Base-by-base conservation (phyloP, 352 stramenopile genomes). In the Pythium monospermum region DNA sequence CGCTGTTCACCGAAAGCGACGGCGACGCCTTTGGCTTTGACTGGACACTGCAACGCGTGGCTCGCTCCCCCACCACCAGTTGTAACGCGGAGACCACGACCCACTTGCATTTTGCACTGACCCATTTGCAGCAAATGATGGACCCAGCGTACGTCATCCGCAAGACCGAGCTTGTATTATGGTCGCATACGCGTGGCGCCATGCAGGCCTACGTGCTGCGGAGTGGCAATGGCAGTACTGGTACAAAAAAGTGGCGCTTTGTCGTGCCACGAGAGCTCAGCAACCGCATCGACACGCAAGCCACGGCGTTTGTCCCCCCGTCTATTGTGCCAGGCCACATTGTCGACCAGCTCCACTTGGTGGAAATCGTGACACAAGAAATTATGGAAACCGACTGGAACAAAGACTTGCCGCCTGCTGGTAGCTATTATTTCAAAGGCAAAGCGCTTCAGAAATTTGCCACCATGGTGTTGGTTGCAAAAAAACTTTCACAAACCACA, bases 391-490 rank as follows among this genome's bases (percentile, higher is more conserved):
- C 64, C n/a, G 62, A 85, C 27, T 93, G 82, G 82, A 55, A 64
- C 15, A 40, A 50, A 35, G 45, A 66, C 7, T 48, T 90, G 33
- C 76, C 75, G 6, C 59, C 65, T 22, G 71, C 87, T 59, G 79
- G 71, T 22, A 87, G 76, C 53, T 92, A 92, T 59, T 92, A 92
- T 66, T 92, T 92, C 54, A 90, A 88, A 49, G 79, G 82, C 37
- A 92, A 92, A 33, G 49, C 70, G 11, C 49, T 89, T 19, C 82
- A 92, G 45, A 90, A 90, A 61, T 88, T 81, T 42, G 79, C 73
- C 3, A 83, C 71, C 0, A 85, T 92, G 74, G 86, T 76, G 56
- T 52, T 92, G n/a, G 55, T 92, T 10, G 76, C 82, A 1, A 65
- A 71, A 35, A 61, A 83, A 16, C 61, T 90, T 40, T 66, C 76